Percentiles rank a stretch among this genome's conserved stretches.
phyloP scores from a whole-genome alignment of 495 filamentous ascomycete species.

The Xanthoparmelia taractica region DNA sequence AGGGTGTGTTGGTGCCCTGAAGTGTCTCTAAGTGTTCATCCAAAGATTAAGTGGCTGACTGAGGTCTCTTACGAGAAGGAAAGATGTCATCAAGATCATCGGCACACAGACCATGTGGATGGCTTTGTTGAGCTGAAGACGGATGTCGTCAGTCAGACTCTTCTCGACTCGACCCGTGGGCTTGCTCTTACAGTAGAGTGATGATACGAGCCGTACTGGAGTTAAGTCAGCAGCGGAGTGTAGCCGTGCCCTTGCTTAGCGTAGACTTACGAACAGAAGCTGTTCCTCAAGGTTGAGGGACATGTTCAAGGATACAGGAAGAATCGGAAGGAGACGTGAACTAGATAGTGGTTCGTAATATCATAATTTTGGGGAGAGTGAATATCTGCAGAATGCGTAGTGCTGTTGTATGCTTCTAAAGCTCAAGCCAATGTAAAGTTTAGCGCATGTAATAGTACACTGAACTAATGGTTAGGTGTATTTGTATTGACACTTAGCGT shows the following conservation, averaged over 20 bases:
- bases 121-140: constrained; percentile 60
- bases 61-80: constrained; percentile 59
- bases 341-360: not conserved
- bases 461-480: too few species aligned
- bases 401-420: too few species aligned
- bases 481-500: too few species aligned
- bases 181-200: constrained; percentile 57
- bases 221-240: constrained; percentile 25
- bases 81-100: constrained; percentile 66
- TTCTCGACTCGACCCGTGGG: not conserved
- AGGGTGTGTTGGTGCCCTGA: constrained; percentile 69
- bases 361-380: not conserved
- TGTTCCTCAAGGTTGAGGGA: constrained; percentile 73
- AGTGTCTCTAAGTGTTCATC: constrained; percentile 5
- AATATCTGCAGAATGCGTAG: too few species aligned
- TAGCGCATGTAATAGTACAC: too few species aligned
- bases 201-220: constrained; percentile 91
- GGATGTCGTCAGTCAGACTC: constrained; percentile 12
- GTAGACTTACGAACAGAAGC: constrained; percentile 60
- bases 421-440: too few species aligned
- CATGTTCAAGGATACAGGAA: constrained; percentile 39
- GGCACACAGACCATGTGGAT: constrained; percentile 93
- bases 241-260: not conserved
- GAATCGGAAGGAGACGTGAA: not conserved
- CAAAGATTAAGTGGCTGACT: not conserved